Base-by-base conservation (phyloP, 2,329 filamentous ascomycete species). In the Colletotrichum liaoningense region DNA sequence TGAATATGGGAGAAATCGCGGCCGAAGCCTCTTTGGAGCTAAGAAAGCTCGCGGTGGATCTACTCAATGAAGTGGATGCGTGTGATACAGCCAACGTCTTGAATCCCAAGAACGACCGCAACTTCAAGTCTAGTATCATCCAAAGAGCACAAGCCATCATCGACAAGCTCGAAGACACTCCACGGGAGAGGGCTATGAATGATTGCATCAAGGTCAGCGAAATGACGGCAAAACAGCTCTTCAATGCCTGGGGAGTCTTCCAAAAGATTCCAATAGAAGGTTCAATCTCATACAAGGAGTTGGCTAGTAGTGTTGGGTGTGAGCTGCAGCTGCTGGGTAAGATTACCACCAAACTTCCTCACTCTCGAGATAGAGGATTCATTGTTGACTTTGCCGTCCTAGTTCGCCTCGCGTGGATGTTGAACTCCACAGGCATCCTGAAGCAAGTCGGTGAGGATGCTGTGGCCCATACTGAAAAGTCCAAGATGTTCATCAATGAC, bases 231-330 rank as follows among this genome's bases (percentile, higher is more conserved):
- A 59, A 78, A 9, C 75, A 77, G 3, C 73, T 82, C 5, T 82
- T 83, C 66, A 72, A 79, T 24, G 74, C 79, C 28, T 82, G 81
- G 79, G 75, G 77, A 6, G 79, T 76, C 0, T 84, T 83, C 59
- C 79, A 81, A 14, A 64, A 68, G 4, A 80, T 84, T 19, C 81
- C 81, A 0, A 11, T 67, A 1, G 75, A 77, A 0, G 80, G 76
- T 0, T 33, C 67, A 1, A 79, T 83, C 22, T 77, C 79, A 4
- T 79, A 79, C 67, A 46, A 59, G 0, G 77, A 81, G 0, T 74
- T 84, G 3, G 81, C 81, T 0, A 69, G 62, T 6, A 77, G 75
- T 24, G 58, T 82, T 2, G 70, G 76, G 1, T 78, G 77, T 1
- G 79, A 84, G 12, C 67, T 64, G 4, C 30, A 65, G 2, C 68